phyloP scores from a whole-genome alignment of 2,329 filamentous ascomycete genomes.

The Fusarium duplospermum region DNA sequence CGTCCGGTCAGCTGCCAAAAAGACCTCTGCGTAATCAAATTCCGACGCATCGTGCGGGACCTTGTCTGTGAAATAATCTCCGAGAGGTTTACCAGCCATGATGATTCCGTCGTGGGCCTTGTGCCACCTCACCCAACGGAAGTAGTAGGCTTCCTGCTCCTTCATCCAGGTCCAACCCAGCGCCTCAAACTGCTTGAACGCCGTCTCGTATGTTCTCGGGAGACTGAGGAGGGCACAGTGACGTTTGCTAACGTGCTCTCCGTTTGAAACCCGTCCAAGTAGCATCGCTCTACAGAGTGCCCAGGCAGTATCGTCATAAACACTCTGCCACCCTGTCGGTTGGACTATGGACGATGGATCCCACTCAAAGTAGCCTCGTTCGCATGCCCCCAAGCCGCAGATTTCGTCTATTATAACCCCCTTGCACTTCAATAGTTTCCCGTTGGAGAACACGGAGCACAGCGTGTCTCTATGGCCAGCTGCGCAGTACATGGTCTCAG shows the following conservation, averaged over 20 bases:
- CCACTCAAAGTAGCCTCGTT: constrained; percentile 19
- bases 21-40: constrained; percentile 22
- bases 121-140: constrained; percentile 12
- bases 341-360: constrained; percentile 11
- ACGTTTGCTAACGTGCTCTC: constrained; percentile 5
- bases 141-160: constrained; percentile 20
- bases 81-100: constrained; percentile 1
- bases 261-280: constrained; percentile 17
- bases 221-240: constrained; percentile 18
- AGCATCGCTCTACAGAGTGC: constrained; percentile 17
- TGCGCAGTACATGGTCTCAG: constrained; percentile 18
- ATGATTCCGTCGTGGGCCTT: constrained; percentile 4
- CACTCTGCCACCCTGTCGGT: constrained; percentile 5
- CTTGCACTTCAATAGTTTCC: constrained; percentile 5
- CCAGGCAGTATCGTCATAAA: constrained; percentile 2
- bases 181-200: constrained; percentile 6
- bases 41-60: constrained; percentile 9
- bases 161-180: constrained; percentile 13
- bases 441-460: not conserved
- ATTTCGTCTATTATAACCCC: constrained; percentile 13
- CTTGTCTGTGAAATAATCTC: constrained; percentile 15
- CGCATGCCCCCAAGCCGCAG: constrained; percentile 12
- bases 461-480: not conserved
- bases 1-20: constrained; percentile 10
- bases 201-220: not conserved